Percentiles rank a stretch among this genome's conserved stretches.
Conservation (phyloP, 1,284 basidiomycete genomes). For the Erythrobasidium hasegawianum region DNA sequence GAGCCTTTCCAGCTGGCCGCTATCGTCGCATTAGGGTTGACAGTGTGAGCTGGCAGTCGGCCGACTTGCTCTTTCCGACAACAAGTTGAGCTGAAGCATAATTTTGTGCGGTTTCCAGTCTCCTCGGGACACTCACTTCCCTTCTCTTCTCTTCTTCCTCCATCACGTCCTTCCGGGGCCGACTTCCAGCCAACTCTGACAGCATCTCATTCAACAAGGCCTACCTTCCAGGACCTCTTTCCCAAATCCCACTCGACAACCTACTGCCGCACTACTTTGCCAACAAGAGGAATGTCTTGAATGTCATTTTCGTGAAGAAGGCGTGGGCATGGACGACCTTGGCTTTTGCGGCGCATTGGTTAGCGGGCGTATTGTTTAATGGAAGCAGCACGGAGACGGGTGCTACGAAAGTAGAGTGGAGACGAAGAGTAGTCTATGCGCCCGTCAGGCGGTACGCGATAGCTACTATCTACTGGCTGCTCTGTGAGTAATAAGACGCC, state of each 20-base stretch:
- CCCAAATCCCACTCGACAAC: conserved; percentile 19
- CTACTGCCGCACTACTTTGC: conserved; percentile 61
- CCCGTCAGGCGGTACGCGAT: conserved; percentile 59
- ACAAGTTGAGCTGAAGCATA: no score
- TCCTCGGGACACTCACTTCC: conserved; percentile 26
- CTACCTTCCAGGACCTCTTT: conserved; percentile 25
- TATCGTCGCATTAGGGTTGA: conserved; percentile 16
- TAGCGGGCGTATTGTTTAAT: conserved; percentile 54
- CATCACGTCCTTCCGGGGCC: conserved; percentile 34
- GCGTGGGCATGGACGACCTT: conserved; percentile 86
- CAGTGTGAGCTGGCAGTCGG: conserved; percentile 32
- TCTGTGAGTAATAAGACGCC: conserved; percentile 58
- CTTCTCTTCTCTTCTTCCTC: conserved; percentile 16
- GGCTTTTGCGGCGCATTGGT: conserved; percentile 60
- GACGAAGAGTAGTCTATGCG: conserved; percentile 21
- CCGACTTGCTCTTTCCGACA: no score
- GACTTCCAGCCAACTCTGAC: conserved; percentile 21
- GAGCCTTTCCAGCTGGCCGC: conserved; percentile 22
- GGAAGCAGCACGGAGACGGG: conserved; percentile 42
- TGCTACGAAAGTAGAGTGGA: conserved; percentile 50
- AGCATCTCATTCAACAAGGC: conserved; percentile 19
- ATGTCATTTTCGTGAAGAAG: conserved; percentile 81
- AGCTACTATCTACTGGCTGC: conserved; percentile 66
- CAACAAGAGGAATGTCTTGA: conserved; percentile 74
- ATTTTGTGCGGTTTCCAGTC: not conserved